Evolutionary conservation across 1,284 basidiomycete genomes (phyloP), one percentile per base, ranked within the genome.

Genomic region (Apiotrichum akiyoshidainum): DNA sequence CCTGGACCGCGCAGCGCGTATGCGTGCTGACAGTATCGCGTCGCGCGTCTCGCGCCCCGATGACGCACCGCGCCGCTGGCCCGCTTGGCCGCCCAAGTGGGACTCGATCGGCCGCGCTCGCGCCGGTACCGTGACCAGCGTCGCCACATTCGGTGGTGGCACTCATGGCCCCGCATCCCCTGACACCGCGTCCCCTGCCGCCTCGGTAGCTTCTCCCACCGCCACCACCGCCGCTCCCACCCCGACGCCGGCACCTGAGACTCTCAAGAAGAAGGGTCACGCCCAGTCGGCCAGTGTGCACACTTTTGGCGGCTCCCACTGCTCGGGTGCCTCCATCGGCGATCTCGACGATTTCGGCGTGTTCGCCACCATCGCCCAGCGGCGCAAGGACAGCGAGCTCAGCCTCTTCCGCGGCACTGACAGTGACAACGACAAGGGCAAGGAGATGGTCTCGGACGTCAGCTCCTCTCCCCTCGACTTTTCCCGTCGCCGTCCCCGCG

Each of bases 271-370:
- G 13, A 26, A 33, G 45, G 22, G 45, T 12, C 54, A 55, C 40
- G 26, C 40, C 16, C 16, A 39, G 12, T 55, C 54, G 13, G 46
- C 54, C 17, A 55, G 54, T 47, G 54, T 55, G 40, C 39, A 55
- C 47, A 55, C 54, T 7, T 55, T 55, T n/a, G 54, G 54, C 33
- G 48, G 48, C 10, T 10, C 33, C 35, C n/a, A 50, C 45, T 16
- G 22, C 45, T 31, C 22, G 2, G 26, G 45, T 22, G 22, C 45
- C 22, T 31, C 22, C 1, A 31, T 46, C 13, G 31, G 26, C 45
- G 31, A 26, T 16, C 45, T 33, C 26, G 45, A 46, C 22, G 31
- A 46, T 22, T 33, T 46, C 26, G 44, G 44, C 44, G 44, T 26
- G 19, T 9, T 45, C 19, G 16, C 41, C 41, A 17, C 37, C 5